These are phyloP conservation scores for Mortierella claussenii DNA, from an alignment of 192 early-diverging fungal species.

Conservation along the genomic window DNA sequence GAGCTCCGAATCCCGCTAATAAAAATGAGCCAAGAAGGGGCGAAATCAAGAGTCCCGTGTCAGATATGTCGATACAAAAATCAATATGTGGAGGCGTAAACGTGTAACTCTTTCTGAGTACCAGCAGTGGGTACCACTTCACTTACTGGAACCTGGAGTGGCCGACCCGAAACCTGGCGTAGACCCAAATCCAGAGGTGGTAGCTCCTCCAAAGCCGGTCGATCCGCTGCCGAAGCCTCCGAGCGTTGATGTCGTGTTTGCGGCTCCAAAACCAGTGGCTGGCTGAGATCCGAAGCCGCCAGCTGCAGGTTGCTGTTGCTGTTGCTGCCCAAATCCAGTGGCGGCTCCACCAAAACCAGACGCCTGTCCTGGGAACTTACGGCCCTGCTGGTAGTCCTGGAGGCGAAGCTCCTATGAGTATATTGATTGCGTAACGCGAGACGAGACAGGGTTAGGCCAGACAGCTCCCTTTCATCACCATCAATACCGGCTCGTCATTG, in stretches of 20 bases:
- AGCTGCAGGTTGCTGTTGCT: slow-evolving; percentile 11
- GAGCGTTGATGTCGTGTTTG: slow-evolving; percentile 10
- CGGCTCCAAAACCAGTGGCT: slow-evolving; percentile 36
- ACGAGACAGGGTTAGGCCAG: too few relatives aligned
- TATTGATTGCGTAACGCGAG: too few relatives aligned
- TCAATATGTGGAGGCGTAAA: too few relatives aligned
- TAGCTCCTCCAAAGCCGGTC: slow-evolving; percentile 39
- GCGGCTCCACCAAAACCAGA: slow-evolving; percentile 48
- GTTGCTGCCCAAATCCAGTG: slow-evolving; percentile 44
- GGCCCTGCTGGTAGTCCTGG: slow-evolving; percentile 87
- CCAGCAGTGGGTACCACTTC: too few relatives aligned
- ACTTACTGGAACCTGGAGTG: slow-evolving; percentile 41
- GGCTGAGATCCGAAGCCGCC: slow-evolving; percentile 29
- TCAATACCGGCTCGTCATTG: too few relatives aligned
- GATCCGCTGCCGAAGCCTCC: slow-evolving; percentile 35
- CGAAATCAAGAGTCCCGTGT: too few relatives aligned
- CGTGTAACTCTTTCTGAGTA: too few relatives aligned
- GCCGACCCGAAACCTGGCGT: slow-evolving; percentile 51
- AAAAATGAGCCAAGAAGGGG: neutral
- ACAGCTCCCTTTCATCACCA: too few relatives aligned
- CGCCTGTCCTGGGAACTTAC: slow-evolving; percentile 63
- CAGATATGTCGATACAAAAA: too few relatives aligned
- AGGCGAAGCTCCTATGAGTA: slow-evolving; percentile 81
- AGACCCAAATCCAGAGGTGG: slow-evolving; percentile 44
- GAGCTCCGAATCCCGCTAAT: slow-evolving; percentile 26